A percentile compares a stretch with the other conserved stretches of the same genome.
Evolutionary conservation across 179 eudicot genomes (phyloP).

Genomic region (Gypsophila paniculata): DNA sequence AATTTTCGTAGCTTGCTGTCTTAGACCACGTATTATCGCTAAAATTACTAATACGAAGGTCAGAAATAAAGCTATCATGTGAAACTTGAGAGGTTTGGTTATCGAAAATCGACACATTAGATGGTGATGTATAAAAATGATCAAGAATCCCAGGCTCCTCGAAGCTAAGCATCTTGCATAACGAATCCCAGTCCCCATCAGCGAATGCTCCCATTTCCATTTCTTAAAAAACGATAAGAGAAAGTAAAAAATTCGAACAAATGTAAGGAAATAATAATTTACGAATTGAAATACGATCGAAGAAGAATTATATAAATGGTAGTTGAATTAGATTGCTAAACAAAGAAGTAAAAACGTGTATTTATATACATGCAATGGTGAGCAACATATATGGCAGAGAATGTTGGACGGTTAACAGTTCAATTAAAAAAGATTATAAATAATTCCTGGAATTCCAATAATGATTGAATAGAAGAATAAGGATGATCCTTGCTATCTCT

Average conservation of each 20-base stretch:
- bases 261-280: no score
- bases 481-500: neutral
- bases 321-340: neutral
- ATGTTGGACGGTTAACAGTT: neutral
- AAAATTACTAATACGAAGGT: conserved; percentile 20
- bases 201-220: conserved; percentile 31
- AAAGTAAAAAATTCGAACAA: neutral
- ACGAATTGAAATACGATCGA: no score
- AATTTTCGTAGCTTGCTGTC: conserved; percentile 10
- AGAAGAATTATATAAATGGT: neutral
- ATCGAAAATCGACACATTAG: neutral
- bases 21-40: conserved; percentile 22
- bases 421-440: neutral
- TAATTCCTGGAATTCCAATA: conserved; percentile 14
- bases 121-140: conserved; percentile 12
- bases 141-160: conserved; percentile 31
- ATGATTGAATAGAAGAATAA: conserved; percentile 16
- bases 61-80: neutral
- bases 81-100: neutral
- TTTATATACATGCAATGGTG: conserved; percentile 14
- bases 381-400: conserved; percentile 8
- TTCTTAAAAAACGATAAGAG: no score
- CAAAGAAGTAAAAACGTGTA: neutral
- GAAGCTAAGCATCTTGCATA: conserved; percentile 40
- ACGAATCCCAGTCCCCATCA: conserved; percentile 59